Evolutionary conservation across 805 yeast species (phyloP).

Genomic region (Lachancea meyersii): DNA sequence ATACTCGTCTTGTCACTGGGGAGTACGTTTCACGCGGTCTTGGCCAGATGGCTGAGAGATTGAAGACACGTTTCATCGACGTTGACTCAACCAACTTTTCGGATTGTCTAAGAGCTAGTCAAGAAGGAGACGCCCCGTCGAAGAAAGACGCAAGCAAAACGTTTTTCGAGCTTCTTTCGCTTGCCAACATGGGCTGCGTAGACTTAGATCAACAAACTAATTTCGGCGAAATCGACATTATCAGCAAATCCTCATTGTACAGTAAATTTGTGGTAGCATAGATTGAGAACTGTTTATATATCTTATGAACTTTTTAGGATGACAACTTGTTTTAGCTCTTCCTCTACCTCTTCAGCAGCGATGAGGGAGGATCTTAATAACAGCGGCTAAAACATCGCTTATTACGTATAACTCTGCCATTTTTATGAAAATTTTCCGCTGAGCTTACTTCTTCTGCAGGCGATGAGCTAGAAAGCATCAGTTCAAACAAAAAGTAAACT

Average conservation of each 20-base stretch:
- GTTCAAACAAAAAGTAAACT: no score
- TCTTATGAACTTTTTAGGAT: neutral
- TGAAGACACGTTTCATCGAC: slow-evolving; percentile 18
- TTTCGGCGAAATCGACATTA: slow-evolving; percentile 55
- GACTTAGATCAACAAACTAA: slow-evolving; percentile 51
- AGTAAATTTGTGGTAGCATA: slow-evolving; percentile 25
- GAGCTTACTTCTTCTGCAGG: neutral
- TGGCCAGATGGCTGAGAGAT: slow-evolving; percentile 25
- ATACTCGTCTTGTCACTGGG: slow-evolving; percentile 4
- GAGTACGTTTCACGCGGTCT: slow-evolving; percentile 26
- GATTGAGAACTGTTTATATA: neutral
- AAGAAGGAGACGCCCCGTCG: slow-evolving; percentile 11
- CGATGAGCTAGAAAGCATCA: slow-evolving; percentile 2
- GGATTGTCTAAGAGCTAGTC: neutral
- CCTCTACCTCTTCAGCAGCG: no score
- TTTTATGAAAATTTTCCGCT: slow-evolving; percentile 5
- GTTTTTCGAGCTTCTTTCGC: slow-evolving; percentile 75
- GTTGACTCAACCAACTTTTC: slow-evolving; percentile 3
- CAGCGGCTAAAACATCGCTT: neutral
- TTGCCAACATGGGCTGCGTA: slow-evolving; percentile 72
- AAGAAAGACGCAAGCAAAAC: slow-evolving; percentile 32
- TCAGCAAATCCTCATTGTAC: slow-evolving; percentile 38
- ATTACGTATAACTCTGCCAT: neutral
- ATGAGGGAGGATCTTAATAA: neutral
- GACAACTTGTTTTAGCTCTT: neutral